A percentile compares a stretch with the other conserved stretches of the same genome.
Conservation (phyloP, 495 filamentous ascomycete species). For the Neurospora hispaniola region DNA sequence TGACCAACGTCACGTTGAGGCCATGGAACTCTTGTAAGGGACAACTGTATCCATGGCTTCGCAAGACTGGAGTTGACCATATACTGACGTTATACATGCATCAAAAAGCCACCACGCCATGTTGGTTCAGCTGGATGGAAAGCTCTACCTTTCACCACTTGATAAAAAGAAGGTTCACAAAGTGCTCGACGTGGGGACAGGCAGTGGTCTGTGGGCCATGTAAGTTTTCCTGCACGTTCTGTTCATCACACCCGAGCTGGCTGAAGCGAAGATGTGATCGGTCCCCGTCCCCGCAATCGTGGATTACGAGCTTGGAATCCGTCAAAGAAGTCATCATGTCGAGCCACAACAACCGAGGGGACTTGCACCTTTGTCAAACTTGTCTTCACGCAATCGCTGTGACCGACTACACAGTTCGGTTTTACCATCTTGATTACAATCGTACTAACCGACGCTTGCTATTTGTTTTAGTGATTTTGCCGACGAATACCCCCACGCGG, state of each 20-base stretch:
- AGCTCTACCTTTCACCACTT: slow-evolving; percentile 45
- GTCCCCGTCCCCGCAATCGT: no score
- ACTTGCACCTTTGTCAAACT: background rate
- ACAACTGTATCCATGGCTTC: background rate
- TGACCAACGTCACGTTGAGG: slow-evolving; percentile 15
- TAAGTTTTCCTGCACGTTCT: background rate
- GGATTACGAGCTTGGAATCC: no score
- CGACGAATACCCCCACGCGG: slow-evolving; percentile 39
- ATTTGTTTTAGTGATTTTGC: slow-evolving; percentile 13
- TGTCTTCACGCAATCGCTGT: background rate
- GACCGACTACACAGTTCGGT: background rate
- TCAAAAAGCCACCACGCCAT: slow-evolving; percentile 18
- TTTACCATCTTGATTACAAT: background rate
- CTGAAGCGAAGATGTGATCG: background rate
- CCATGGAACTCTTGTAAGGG: slow-evolving; percentile 13
- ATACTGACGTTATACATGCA: background rate
- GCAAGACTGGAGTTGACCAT: background rate
- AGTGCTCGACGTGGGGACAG: slow-evolving; percentile 30
- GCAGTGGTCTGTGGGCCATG: slow-evolving; percentile 32
- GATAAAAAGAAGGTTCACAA: slow-evolving; percentile 21
- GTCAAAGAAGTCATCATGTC: background rate
- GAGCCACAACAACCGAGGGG: background rate
- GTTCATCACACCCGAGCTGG: background rate
- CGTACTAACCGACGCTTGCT: background rate
- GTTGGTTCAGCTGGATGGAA: slow-evolving; percentile 35